Conservation (phyloP, 768 basidiomycete genomes). For the Russula earlei region DNA sequence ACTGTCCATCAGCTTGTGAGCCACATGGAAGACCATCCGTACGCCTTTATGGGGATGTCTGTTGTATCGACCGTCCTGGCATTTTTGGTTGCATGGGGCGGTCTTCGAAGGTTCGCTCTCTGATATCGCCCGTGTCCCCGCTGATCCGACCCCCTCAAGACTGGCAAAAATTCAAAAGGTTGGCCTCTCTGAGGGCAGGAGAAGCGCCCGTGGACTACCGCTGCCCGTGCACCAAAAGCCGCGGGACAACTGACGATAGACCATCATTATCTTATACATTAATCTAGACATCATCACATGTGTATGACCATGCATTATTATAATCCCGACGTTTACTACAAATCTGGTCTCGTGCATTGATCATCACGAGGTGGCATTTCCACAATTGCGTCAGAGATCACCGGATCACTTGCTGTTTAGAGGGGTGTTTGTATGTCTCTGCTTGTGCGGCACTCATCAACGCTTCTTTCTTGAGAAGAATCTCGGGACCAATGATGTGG, state of each 20-base stretch:
- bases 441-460: not conserved
- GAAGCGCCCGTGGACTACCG: not conserved
- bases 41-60: constrained; percentile 65
- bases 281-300: constrained; percentile 13
- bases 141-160: constrained; percentile 20
- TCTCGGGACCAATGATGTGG: not conserved
- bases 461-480: not conserved
- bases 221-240: constrained; percentile 5
- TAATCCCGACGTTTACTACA: not conserved
- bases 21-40: constrained; percentile 60
- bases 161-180: constrained; percentile 30
- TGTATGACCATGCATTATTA: constrained; percentile 13
- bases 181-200: constrained; percentile 8
- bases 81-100: constrained; percentile 50
- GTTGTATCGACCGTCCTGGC: constrained; percentile 49
- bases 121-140: constrained; percentile 11
- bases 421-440: not conserved
- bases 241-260: not conserved
- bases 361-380: not conserved
- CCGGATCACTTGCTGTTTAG: not conserved
- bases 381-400: not conserved
- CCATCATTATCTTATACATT: not conserved
- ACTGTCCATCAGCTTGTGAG: constrained; percentile 48
- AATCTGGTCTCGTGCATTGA: not conserved
- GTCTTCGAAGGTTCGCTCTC: constrained; percentile 46